Conservation (phyloP, 2,329 filamentous ascomycete species). For the Phaeosphaeriaceae sp. region DNA sequence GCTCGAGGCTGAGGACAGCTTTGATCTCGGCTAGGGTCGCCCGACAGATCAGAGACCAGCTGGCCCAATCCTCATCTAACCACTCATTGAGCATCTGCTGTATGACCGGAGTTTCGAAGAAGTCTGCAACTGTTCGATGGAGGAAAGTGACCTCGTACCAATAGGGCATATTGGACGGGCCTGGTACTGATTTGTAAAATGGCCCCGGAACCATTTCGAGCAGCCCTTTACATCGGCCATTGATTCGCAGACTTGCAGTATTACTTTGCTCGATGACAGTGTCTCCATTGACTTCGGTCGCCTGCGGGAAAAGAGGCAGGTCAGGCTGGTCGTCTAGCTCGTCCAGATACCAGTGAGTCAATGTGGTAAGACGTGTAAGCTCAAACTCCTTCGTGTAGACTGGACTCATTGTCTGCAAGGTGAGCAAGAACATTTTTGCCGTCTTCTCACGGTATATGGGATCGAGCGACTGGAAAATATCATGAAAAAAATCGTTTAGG, state of each 20-base stretch:
- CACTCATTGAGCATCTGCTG: not conserved
- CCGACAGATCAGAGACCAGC: not conserved
- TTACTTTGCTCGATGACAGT: not conserved
- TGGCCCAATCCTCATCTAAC: not conserved
- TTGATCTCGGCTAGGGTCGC: not conserved
- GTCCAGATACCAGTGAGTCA: conserved; percentile 11
- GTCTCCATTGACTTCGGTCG: not conserved
- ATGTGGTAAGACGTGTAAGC: not conserved
- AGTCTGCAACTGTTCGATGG: not conserved
- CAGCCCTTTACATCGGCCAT: not conserved
- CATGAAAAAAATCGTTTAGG: conserved; percentile 20
- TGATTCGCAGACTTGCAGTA: not conserved
- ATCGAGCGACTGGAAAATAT: conserved; percentile 17
- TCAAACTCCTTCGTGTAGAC: conserved; percentile 5
- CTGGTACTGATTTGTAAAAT: too few relatives aligned
- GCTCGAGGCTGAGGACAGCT: not conserved
- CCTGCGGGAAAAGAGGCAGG: not conserved
- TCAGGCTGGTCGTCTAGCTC: conserved; percentile 10
- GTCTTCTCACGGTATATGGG: conserved; percentile 11
- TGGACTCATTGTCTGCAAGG: not conserved
- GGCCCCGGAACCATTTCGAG: not conserved
- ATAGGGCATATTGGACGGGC: too few relatives aligned
- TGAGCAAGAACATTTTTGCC: not conserved
- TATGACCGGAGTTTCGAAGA: not conserved
- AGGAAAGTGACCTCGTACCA: not conserved